A percentile compares a stretch with the other conserved stretches of the same genome.
Conservation (phyloP, 768 basidiomycete genomes). For the Mycena rebaudengoi region DNA sequence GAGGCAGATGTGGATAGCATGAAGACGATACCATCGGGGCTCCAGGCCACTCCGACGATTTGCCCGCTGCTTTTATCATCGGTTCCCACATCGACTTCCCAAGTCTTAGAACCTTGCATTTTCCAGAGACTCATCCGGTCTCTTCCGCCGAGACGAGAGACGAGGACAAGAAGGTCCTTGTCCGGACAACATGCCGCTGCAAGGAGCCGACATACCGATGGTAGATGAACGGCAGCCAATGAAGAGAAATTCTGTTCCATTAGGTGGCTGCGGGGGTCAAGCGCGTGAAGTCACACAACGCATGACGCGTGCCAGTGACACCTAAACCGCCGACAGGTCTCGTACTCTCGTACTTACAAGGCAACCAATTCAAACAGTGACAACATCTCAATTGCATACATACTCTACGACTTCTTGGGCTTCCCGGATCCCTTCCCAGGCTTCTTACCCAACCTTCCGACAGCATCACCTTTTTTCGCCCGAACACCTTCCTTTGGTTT, state of each 20-base stretch:
- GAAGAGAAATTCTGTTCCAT: constrained; percentile 59
- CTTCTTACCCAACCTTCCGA: constrained; percentile 63
- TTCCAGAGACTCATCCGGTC: constrained; percentile 85
- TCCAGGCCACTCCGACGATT: constrained; percentile 76
- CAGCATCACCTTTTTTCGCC: constrained; percentile 67
- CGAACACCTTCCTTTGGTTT: constrained; percentile 62
- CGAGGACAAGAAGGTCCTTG: constrained; percentile 78
- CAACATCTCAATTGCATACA: background rate
- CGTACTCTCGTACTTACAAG: too few relatives aligned
- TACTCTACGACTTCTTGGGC: constrained; percentile 33
- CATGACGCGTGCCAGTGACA: background rate
- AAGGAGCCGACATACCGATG: constrained; percentile 65
- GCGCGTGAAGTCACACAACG: background rate
- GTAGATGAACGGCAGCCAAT: constrained; percentile 64
- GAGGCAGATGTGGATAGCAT: constrained; percentile 11
- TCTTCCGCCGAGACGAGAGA: constrained; percentile 71
- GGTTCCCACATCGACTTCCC: constrained; percentile 76
- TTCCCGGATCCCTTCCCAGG: constrained; percentile 56
- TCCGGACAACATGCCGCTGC: constrained; percentile 82
- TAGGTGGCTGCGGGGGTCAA: background rate
- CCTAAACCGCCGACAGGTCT: too few relatives aligned
- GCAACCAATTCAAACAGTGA: too few relatives aligned
- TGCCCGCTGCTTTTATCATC: constrained; percentile 54
- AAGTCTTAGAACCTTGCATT: constrained; percentile 79
- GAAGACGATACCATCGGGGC: constrained; percentile 72